phyloP scores from a whole-genome alignment of 1,284 basidiomycete species.

The Cystodermella granulosa region DNA sequence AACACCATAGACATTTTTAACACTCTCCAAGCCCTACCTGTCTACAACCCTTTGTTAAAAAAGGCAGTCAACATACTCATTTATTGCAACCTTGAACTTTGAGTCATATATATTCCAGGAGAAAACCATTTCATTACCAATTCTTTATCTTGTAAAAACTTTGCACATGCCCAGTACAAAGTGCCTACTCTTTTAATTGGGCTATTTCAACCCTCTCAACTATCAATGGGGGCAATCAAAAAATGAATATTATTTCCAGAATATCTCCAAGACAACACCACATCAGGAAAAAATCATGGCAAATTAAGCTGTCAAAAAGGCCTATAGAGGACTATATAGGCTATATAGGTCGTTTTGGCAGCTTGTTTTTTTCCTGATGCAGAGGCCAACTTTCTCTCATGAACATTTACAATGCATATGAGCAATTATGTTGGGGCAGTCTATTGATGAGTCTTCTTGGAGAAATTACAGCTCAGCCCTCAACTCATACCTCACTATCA shows the following conservation, averaged over 20 bases:
- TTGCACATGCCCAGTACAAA: neutral
- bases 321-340: too few species aligned
- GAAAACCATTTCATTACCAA: neutral
- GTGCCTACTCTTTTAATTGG: neutral
- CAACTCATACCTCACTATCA: slow-evolving; percentile 12
- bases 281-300: too few species aligned
- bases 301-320: too few species aligned
- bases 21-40: neutral
- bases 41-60: neutral
- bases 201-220: slow-evolving; percentile 3
- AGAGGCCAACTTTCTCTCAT: slow-evolving; percentile 2
- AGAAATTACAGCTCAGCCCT: slow-evolving; percentile 10
- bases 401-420: slow-evolving; percentile 3
- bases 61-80: neutral
- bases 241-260: neutral
- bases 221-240: slow-evolving; percentile 1
- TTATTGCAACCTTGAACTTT: neutral
- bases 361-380: too few species aligned
- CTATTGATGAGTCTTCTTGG: slow-evolving; percentile 5
- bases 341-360: too few species aligned
- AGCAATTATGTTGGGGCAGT: slow-evolving; percentile 1
- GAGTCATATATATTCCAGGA: neutral
- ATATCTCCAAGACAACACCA: slow-evolving; percentile 3
- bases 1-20: neutral
- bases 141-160: neutral